Evolutionary conservation across 1,284 basidiomycete genomes (phyloP), one percentile per base, ranked within the genome.

Genomic region (Ganoderma boninense): DNA sequence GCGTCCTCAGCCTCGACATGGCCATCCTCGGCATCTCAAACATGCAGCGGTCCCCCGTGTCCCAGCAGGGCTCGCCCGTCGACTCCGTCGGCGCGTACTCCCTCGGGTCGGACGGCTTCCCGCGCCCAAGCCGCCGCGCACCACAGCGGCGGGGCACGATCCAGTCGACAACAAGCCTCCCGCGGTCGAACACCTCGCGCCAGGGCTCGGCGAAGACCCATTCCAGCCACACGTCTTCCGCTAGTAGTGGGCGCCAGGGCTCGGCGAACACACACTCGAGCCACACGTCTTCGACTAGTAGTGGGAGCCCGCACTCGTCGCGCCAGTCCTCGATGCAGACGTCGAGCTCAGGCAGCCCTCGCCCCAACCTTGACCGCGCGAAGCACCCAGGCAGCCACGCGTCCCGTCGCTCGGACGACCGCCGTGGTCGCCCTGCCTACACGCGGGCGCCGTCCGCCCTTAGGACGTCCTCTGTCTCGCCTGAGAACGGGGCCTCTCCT

Each of bases 91-190:
- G 64, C 5, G 54, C 67, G 8, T 68, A 68, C 62, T 68, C 67
- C n/a, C 62, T 68, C 26, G 62, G 54, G 54, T 68, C 67, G 2
- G 67, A 68, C 62, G 67, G 67, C 54, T 68, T 68, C 62, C 62
- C 67, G 20, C 49, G 67, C 11, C 67, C 62, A 8, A 68, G 62
- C 62, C 61, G 67, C 32, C 54, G 67, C 14, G 32, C 54, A n/a
- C 38, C 67, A 32, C 62, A 68, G n/a, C 67, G 67, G 13, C 62
- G 67, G 23, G 63, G 67, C 54, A 68, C 67, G 42, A 68, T 64
- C 42, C 67, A 68, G 52, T 64, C 67, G 52, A 64, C 61, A 32
- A 68, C 67, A n/a, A 68, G 62, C 67, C 18, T 64, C 26, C 56
- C 62, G 18, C 61, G 62, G 20, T 68, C 67, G 38, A 46, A 43